Conservation (phyloP, 306 rosid species). For the Prunus campanulata region DNA sequence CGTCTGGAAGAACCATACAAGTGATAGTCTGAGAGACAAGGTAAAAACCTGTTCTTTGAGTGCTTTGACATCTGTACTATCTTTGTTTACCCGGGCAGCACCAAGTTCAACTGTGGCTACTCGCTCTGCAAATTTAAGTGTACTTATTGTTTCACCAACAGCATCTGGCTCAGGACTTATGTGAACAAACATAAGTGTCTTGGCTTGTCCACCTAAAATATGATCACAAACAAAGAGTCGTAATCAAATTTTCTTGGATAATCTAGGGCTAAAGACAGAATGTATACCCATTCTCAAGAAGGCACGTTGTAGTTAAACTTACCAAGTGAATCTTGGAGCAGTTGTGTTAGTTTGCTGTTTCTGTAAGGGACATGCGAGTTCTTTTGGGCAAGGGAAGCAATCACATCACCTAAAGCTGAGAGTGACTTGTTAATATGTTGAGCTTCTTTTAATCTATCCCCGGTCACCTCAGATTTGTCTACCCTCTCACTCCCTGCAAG, state of each 20-base stretch:
- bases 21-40: constrained; percentile 1
- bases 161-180: constrained; percentile 88
- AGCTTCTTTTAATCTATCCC: constrained; percentile 94
- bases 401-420: constrained; percentile 96
- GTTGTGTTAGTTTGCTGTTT: constrained; percentile 93
- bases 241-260: constrained; percentile 5
- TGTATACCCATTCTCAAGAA: neutral
- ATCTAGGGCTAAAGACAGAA: neutral
- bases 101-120: constrained; percentile 97
- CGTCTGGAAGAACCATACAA: constrained; percentile 3
- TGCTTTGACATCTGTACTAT: constrained; percentile 72
- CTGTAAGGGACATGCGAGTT: constrained; percentile 93
- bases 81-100: constrained; percentile 90
- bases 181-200: constrained; percentile 96
- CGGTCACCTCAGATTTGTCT: constrained; percentile 94
- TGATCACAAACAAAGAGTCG: constrained; percentile 15
- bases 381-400: constrained; percentile 94
- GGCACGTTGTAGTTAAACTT: constrained; percentile 24
- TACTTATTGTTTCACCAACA: constrained; percentile 78
- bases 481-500: constrained; percentile 98
- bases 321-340: constrained; percentile 98
- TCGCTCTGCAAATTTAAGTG: constrained; percentile 93
- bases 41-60: constrained; percentile 85
- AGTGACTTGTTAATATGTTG: constrained; percentile 93
- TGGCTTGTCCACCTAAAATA: constrained; percentile 87